Percentiles rank a stretch among this genome's conserved stretches.
phyloP scores from a whole-genome alignment of 2,329 filamentous ascomycete species.

The Tympanopsis confertula region DNA sequence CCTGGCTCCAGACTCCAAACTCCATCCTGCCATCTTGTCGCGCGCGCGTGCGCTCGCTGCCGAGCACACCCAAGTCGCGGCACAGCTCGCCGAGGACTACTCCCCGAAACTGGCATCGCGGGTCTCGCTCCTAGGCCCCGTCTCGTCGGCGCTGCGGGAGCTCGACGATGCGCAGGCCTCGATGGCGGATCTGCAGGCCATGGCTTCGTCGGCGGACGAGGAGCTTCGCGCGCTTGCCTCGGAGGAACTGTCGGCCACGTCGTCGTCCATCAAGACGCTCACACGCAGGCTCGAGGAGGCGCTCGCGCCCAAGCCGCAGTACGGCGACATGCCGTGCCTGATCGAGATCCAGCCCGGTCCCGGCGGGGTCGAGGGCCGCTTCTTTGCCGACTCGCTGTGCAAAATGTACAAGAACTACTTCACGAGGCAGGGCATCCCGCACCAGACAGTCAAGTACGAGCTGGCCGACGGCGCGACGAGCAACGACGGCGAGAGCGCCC shows the following conservation, averaged over 20 bases:
- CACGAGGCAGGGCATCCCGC: conserved; percentile 51
- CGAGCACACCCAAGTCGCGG: conserved; percentile 44
- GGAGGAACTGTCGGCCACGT: conserved; percentile 68
- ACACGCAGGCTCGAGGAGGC: conserved; percentile 60
- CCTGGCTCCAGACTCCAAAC: conserved; percentile 2
- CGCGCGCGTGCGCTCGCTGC: conserved; percentile 44
- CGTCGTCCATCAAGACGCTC: conserved; percentile 47
- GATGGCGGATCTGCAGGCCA: conserved; percentile 37
- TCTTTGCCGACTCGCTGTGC: conserved; percentile 79
- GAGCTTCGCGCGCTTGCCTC: conserved; percentile 69
- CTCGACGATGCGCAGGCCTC: conserved; percentile 43
- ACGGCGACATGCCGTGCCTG: conserved; percentile 78
- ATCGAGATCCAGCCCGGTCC: conserved; percentile 86
- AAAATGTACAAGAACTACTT: conserved; percentile 84
- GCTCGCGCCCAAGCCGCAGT: conserved; percentile 79
- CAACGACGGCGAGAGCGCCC: conserved; percentile 49
- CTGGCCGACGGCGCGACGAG: conserved; percentile 52
- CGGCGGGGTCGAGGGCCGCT: conserved; percentile 78
- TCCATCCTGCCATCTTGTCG: conserved; percentile 41
- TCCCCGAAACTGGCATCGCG: conserved; percentile 45
- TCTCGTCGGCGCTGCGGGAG: conserved; percentile 43
- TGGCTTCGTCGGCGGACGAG: conserved; percentile 38
- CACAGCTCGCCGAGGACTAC: conserved; percentile 38
- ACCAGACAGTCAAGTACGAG: conserved; percentile 69
- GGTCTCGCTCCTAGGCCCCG: conserved; percentile 45